phyloP scores from a whole-genome alignment of 2,329 filamentous ascomycete genomes.

The Exophiala oligosperma region DNA sequence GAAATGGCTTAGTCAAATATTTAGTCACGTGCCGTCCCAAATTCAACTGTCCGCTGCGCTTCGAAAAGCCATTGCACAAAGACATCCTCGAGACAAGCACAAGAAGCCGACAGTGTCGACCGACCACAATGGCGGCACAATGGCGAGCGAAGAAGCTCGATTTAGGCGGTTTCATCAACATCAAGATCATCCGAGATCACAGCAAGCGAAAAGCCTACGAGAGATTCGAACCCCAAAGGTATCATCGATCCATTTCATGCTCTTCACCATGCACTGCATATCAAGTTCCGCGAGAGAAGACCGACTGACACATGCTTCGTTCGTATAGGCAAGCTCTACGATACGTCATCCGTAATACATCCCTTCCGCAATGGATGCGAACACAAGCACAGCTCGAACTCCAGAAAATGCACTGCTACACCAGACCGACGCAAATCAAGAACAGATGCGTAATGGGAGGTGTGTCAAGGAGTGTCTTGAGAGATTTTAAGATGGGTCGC shows the following conservation, averaged over 20 bases:
- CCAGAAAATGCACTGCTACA: constrained; percentile 94
- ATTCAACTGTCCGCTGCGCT: too few relatives aligned
- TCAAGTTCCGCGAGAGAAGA: background rate
- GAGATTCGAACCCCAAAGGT: constrained; percentile 86
- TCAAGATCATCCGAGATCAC: constrained; percentile 86
- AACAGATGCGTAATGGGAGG: constrained; percentile 92
- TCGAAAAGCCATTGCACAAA: too few relatives aligned
- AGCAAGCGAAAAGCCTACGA: constrained; percentile 94
- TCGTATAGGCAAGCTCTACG: constrained; percentile 76
- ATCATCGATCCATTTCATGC: constrained; percentile 35
- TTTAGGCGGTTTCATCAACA: constrained; percentile 82
- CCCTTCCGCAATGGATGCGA: constrained; percentile 75
- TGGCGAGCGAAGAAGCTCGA: constrained; percentile 91
- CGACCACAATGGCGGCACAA: constrained; percentile 66
- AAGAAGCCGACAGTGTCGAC: constrained; percentile 24
- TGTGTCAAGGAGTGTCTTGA: constrained; percentile 84
- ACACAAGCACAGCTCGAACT: constrained; percentile 92
- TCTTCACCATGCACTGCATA: background rate
- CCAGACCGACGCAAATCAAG: constrained; percentile 86
- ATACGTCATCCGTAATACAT: constrained; percentile 92
- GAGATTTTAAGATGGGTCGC: constrained; percentile 87
- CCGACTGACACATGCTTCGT: constrained; percentile 8
- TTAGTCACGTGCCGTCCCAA: background rate
- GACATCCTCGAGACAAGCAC: background rate
- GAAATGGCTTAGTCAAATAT: background rate